Percentiles rank a stretch among this genome's conserved stretches.
phyloP scores from a whole-genome alignment of 2,329 filamentous ascomycete species.

The Fusarium sp. region DNA sequence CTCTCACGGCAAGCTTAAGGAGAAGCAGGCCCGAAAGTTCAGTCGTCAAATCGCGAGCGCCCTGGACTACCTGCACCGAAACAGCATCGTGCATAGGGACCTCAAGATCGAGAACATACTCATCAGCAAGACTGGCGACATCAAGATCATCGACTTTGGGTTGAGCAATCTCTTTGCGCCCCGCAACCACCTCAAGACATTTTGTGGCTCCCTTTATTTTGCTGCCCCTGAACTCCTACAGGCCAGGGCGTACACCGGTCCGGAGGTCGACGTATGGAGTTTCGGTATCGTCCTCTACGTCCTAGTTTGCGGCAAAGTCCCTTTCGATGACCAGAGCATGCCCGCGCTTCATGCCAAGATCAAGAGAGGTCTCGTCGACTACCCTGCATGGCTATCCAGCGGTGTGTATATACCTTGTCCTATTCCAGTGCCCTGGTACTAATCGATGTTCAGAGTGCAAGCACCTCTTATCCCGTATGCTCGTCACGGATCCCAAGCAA shows the following conservation, averaged over 20 bases:
- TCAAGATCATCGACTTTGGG: conserved; percentile 99
- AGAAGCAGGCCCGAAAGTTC: conserved; percentile 98
- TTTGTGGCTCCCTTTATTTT: conserved; percentile 98
- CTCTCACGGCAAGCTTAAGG: conserved; percentile 95
- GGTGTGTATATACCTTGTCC: conserved; percentile 70
- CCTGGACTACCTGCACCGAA: conserved; percentile 96
- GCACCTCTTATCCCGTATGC: conserved; percentile 92
- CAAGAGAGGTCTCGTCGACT: conserved; percentile 96
- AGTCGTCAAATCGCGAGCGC: conserved; percentile 97
- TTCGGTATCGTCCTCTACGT: conserved; percentile 99
- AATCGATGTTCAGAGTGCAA: conserved; percentile 82
- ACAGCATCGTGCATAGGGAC: conserved; percentile 98
- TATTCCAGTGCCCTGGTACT: conserved; percentile 46
- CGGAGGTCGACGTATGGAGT: conserved; percentile 98
- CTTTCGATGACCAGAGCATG: conserved; percentile 99
- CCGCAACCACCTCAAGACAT: conserved; percentile 89
- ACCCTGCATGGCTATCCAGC: conserved; percentile 91
- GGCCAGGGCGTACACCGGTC: conserved; percentile 93
- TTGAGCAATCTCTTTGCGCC: conserved; percentile 97
- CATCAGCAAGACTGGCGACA: conserved; percentile 98
- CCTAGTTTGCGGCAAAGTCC: conserved; percentile 96
- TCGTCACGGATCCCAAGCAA: conserved; percentile 92
- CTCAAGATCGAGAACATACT: conserved; percentile 99
- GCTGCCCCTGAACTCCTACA: conserved; percentile 95
- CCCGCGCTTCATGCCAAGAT: conserved; percentile 98